Base-by-base conservation (phyloP, 257 asterid genomes). In the Thymus quinquecostatus region DNA sequence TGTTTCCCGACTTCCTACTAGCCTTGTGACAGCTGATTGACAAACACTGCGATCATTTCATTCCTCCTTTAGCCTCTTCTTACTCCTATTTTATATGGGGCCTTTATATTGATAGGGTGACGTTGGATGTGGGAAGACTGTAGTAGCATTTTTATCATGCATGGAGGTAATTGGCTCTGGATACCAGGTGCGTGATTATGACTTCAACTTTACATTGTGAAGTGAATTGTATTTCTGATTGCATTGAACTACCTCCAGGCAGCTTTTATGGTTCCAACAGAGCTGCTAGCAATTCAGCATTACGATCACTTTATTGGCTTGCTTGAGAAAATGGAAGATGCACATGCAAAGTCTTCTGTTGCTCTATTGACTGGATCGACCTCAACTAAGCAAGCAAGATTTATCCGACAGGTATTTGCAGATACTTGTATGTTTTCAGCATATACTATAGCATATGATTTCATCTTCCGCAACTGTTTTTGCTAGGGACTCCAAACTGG, bases 201-300 rank as follows among this genome's bases (percentile, higher is more conserved):
- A 49, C 66, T 55, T 69, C 48, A 51, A 21, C 48, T 74, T 53
- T 63, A 21, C 55, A 13, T 70, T 1, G 66, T 60, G 10, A 55
- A 66, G 33, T 32, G 32, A 59, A n/a, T 10, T 49, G 9, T 48
- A 2, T 50, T 66, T 56, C 45, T 77, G 50, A 76, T 66, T 44
- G 47, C n/a, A 77, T 68, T 75, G 28, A 56, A 66, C 54, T 57
- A 77, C 65, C 71, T 78, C 49, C 82, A 94, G 98, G 98, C 98
- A 73, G 98, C 98, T 78, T 86, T 94, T 78, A 94, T 94, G 98
- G 98, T 91, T 76, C 98, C 98, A 66, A 94, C 97, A 3, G 98
- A 94, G 82, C 90, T 94, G 80, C 96, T 91, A 73, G 98, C 97
- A 68, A 73, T 83, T 76, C 98, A 94, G 84, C 98, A 91, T 78